Base-by-base conservation (phyloP, 2,329 filamentous ascomycete genomes). In the Emergomyces pasteurianus region DNA sequence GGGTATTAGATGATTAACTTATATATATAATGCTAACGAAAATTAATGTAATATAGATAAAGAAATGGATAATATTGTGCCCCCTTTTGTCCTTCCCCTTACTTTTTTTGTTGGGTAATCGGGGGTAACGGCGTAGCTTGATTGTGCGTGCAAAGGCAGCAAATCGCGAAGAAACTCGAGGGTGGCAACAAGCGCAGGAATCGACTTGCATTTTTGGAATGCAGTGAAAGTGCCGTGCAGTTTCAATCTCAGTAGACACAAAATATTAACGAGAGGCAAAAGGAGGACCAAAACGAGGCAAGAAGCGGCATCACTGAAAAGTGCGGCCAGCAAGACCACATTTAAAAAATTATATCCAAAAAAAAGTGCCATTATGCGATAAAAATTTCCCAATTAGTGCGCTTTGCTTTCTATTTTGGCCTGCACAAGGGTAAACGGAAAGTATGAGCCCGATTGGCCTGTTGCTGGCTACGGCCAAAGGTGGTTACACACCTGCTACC, bases 381-480 rank as follows among this genome's bases (percentile, higher is more conserved):
- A 31, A 56, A 56, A 43, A 43, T 43, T 57, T 57, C 54, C 54
- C 38, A 57, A 46, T 46, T 46, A 10, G 34, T 57, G 54, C 54
- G 38, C 26, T 40, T 46, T 31, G 23, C 23, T 46, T 40, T 36
- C 21, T 21, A 38, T 54, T 54, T 50, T 50, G 34, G 52, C 40
- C 28, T 31, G 40, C 54, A 16, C 54, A 57, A n/a, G 26, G 26
- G 40, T 26, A 34, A n/a, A n/a, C 9, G n/a, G 21, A 46, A 31
- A 31, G 26, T n/a, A 31, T 26, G 26, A 21, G 23, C 23, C 54
- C 46, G 54, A 57, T 57, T 57, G 54, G 54, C 38, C 16, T n/a
- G 40, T 21, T 46, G 54, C 54, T 26, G 53, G 36, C 9, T 56
- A 36, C 21, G 36, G 34, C 36, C 53, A 31, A 12, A 18, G 38